A percentile compares a stretch with the other conserved stretches of the same genome.
phyloP scores from a whole-genome alignment of 768 basidiomycete species.

The Filobasidium wieringae region DNA sequence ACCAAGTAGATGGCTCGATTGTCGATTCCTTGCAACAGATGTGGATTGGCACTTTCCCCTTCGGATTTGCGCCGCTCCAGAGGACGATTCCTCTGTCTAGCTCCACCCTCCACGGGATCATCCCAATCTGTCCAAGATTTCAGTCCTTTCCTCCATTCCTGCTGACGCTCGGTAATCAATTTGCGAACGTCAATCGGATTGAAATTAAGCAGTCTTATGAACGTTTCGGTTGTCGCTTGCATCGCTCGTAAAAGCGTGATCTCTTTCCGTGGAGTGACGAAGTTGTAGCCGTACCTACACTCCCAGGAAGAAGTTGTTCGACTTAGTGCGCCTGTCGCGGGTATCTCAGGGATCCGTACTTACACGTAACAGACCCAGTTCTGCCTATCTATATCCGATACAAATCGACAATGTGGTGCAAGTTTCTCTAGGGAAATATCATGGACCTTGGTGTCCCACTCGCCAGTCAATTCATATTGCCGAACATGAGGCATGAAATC shows the following conservation, averaged over 20 bases:
- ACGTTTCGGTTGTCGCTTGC: conserved; percentile 1
- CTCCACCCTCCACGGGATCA: conserved; percentile 1
- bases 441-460: conserved; percentile 17
- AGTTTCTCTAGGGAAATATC: conserved; percentile 23
- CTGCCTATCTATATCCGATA: conserved; percentile 16
- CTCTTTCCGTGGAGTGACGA: conserved; percentile 10
- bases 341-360: no score
- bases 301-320: no score
- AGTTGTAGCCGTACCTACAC: conserved; percentile 36
- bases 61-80: not conserved
- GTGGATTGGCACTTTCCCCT: not conserved
- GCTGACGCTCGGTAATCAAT: conserved; percentile 11
- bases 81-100: conserved; percentile 6
- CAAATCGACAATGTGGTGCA: conserved; percentile 19
- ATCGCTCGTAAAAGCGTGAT: not conserved
- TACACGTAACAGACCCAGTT: conserved; percentile 36
- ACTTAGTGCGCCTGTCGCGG: no score
- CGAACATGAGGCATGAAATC: conserved; percentile 16
- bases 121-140: conserved; percentile 5
- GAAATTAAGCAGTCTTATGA: conserved; percentile 29
- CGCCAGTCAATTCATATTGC: not conserved
- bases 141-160: conserved; percentile 4
- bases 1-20: conserved; percentile 16
- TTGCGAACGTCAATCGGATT: conserved; percentile 23
- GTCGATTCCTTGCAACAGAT: conserved; percentile 11